A percentile compares a stretch with the other conserved stretches of the same genome.
Evolutionary conservation across 345 rosid species (phyloP).

Genomic region (Syzygium jambos): DNA sequence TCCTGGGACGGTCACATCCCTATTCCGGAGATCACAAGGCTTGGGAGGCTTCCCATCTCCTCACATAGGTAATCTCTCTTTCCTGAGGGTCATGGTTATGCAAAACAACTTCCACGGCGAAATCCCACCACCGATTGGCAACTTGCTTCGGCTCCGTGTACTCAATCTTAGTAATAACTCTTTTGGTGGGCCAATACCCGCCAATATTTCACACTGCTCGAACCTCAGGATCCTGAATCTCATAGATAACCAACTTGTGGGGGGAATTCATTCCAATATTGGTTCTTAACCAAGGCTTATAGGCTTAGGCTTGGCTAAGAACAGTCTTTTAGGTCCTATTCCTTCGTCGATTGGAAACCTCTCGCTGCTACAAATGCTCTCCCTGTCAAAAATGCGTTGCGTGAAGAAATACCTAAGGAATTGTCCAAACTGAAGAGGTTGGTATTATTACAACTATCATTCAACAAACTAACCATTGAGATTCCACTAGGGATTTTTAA

Average conservation of each 20-base stretch:
- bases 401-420: neutral
- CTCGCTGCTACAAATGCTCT: neutral
- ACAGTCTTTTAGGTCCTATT: neutral
- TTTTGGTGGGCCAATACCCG: neutral
- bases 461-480: neutral
- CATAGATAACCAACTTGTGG: neutral
- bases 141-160: neutral
- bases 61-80: no score
- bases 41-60: no score
- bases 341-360: neutral
- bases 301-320: accelerated
- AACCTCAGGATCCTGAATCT: accelerated
- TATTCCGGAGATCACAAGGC: no score
- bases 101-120: no score
- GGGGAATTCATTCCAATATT: neutral
- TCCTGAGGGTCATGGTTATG: no score
- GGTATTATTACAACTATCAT: accelerated
- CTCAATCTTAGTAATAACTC: neutral
- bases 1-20: no score
- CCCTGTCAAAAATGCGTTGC: neutral
- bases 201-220: neutral
- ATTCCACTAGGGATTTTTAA: neutral
- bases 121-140: neutral
- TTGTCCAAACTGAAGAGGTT: neutral
- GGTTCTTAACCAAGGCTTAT: neutral